Base-by-base conservation (phyloP, 495 filamentous ascomycete species). In the Penicillium tannophilum region DNA sequence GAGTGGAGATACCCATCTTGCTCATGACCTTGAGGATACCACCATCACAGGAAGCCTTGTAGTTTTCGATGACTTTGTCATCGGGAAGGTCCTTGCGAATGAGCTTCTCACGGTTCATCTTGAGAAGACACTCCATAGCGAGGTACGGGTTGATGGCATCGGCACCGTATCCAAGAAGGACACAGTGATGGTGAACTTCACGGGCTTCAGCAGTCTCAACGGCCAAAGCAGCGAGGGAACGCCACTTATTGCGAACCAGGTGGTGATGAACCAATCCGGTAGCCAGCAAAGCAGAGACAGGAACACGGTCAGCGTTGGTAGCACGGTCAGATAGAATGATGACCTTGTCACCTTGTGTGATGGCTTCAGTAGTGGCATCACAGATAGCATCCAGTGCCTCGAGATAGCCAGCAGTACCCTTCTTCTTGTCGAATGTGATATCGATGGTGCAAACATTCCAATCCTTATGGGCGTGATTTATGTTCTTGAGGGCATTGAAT, bases 1-100 rank as follows among this genome's bases (percentile, higher is more conserved):
- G 79, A 46, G 94, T 99, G 11, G 94, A 99, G 65, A 99, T 99
- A 76, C 94, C 94, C 94, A 99, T 99, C 82, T 99, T 99, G 77
- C 91, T 96, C 94, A 99, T 99, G 70, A 99, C 94, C 79, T 99
- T 99, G 56, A 99, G 82, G 59, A 99, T 97, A 75, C 94, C 94
- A 65, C 94, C 94, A 66, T 98, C 95, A 67, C 91, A 95, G 47
- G 94, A 99, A 67, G 94, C 90, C 80, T 95, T 96, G 82, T 98
- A 99, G 77, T 99, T 99, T 59, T 89, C 86, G 59, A 99, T 90
- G 52, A 98, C 86, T 60, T 86, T 82, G 47, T 96, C 91, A 58
- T 95, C 87, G 23, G 84, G 80, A 20, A 98, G 78, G 66, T 93
- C 87, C 81, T 95, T 95, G 67, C 92, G 88, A 72, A 99, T 95